These are phyloP conservation scores for Plasmodium reichenowi DNA, from an alignment of 169 alveolate genomes.

Conservation along the genomic window DNA sequence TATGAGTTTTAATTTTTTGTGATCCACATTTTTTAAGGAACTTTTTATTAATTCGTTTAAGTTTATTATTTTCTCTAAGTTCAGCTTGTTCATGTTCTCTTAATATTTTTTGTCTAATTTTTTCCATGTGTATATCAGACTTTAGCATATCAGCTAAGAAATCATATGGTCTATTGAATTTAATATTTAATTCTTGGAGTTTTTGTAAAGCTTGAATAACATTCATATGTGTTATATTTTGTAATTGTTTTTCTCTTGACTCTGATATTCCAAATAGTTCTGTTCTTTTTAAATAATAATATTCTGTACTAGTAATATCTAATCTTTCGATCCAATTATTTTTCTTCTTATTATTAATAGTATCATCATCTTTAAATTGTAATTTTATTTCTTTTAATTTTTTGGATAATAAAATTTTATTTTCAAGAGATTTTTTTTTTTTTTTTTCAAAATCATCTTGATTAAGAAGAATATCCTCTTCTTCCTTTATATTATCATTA, in stretches of 20 bases:
- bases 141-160: conserved; percentile 60
- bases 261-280: conserved; percentile 27
- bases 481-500: no score
- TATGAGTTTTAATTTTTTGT: conserved; percentile 24
- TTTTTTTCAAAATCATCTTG: not conserved
- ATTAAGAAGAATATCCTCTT: not conserved
- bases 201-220: conserved; percentile 34
- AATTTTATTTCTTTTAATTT: conserved; percentile 42
- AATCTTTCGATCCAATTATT: conserved; percentile 47
- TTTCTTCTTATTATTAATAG: not conserved
- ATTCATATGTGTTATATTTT: conserved; percentile 21
- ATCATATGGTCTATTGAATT: conserved; percentile 66
- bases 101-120: conserved; percentile 19
- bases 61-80: conserved; percentile 37
- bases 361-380: not conserved
- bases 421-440: not conserved
- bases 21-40: conserved; percentile 65
- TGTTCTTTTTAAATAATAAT: conserved; percentile 26
- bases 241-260: conserved; percentile 34
- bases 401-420: conserved; percentile 17
- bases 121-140: conserved; percentile 58
- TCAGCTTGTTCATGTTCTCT: conserved; percentile 43
- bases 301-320: conserved; percentile 55
- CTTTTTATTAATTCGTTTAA: conserved; percentile 62
- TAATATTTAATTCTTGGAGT: conserved; percentile 23